A percentile compares a stretch with the other conserved stretches of the same genome.
Evolutionary conservation across 2,329 filamentous ascomycete genomes (phyloP).

Genomic region (Verticillium nonalfalfae): DNA sequence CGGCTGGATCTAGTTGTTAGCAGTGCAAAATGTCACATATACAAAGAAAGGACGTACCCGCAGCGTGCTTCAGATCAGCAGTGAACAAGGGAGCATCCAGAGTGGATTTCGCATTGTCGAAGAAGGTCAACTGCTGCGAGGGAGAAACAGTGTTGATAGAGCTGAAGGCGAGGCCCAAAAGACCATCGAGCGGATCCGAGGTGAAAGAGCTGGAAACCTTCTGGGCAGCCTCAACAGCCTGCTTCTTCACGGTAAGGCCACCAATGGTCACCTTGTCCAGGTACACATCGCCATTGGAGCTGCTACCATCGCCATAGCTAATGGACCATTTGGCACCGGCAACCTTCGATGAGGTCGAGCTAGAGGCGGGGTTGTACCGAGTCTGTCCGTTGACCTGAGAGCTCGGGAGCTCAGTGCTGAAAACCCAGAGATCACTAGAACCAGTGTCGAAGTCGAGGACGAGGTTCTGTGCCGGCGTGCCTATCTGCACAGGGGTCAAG

Average conservation of each 20-base stretch:
- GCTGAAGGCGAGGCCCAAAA: slow-evolving; percentile 63
- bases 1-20: slow-evolving; percentile 12
- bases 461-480: slow-evolving; percentile 34
- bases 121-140: slow-evolving; percentile 23
- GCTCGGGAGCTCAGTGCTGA: slow-evolving; percentile 19
- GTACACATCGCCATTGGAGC: slow-evolving; percentile 23
- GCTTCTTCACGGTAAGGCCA: slow-evolving; percentile 16
- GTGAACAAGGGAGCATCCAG: slow-evolving; percentile 9
- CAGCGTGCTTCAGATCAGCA: slow-evolving; percentile 11
- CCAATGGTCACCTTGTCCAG: slow-evolving; percentile 21
- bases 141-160: slow-evolving; percentile 22
- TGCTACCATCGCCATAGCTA: slow-evolving; percentile 23
- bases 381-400: slow-evolving; percentile 17
- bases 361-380: slow-evolving; percentile 20
- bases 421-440: slow-evolving; percentile 34
- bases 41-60: background rate
- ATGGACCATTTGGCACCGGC: slow-evolving; percentile 21
- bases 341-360: slow-evolving; percentile 18
- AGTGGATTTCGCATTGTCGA: slow-evolving; percentile 11
- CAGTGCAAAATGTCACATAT: background rate
- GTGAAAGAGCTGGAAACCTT: slow-evolving; percentile 18
- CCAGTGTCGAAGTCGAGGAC: slow-evolving; percentile 39
- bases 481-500: slow-evolving; percentile 32
- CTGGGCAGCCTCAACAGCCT: slow-evolving; percentile 23
- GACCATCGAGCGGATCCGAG: slow-evolving; percentile 39